Base-by-base conservation (phyloP, 441 rosid species). In the Pelargonium fulgidum region DNA sequence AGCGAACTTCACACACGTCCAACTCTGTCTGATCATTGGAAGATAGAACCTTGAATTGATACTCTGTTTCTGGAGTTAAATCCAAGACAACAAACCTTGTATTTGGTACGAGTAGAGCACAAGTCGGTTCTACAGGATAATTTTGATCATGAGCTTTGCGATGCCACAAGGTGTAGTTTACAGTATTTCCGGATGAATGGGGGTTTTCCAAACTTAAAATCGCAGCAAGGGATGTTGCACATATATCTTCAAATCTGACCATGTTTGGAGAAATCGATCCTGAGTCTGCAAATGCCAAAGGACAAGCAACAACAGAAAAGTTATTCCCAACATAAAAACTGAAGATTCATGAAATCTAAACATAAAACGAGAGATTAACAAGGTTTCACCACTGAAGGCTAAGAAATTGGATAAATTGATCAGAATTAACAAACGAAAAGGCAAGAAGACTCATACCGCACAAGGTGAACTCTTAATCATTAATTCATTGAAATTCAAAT, bases 41-140 rank as follows among this genome's bases (percentile, higher is more conserved):
- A 22, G 85, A 68, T 70, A 84, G 84, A 62, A 83, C 83, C 80
- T 78, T 89, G 73, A 91, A 86, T 65, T 74, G 70, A 78, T 88
- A 93, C 68, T 86, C 84, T 0, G 91, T 87, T 26, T 78, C 85
- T 0, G 89, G 87, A 72, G 83, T 78, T 58, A 93, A 85, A 65
- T 90, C 96, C 0, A 71, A 76, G 72, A 91, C 82, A 66, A 79
- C 77, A 77, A 82, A 91, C 79, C 77, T 87, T 59, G 66, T 81
- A 67, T 82, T 81, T 22, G 91, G 96, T 52, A 61, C 77, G 70
- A 73, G 73, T 3, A 87, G 82, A 11, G 75, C 85, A 79, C 84
- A 80, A 6, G 88, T 86, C 54, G 87, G 83, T 81, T 85, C 84
- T 66, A 67, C 68, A 19, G 88, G 85, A 80, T 86, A 87, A 68